Evolutionary conservation across 352 stramenopile genomes (phyloP).

Genomic region (Globisporangium rhizosaccharum): DNA sequence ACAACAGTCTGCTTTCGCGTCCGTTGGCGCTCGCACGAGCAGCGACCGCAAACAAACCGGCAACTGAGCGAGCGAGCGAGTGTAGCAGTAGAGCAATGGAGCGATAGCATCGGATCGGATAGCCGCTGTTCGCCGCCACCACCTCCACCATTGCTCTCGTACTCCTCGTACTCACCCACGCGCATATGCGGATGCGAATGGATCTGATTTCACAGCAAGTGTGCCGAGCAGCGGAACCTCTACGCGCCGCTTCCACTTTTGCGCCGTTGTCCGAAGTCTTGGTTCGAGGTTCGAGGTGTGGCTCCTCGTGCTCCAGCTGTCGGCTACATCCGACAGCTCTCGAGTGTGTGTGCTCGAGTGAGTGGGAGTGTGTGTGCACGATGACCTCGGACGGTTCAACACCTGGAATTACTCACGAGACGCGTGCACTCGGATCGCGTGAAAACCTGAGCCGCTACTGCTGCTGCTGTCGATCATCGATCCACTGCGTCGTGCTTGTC

Average conservation of each 20-base stretch:
- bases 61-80: too few species aligned
- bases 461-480: too few species aligned
- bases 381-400: not conserved
- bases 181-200: not conserved
- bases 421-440: constrained; percentile 1
- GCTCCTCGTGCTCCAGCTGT: not conserved
- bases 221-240: not conserved
- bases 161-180: not conserved
- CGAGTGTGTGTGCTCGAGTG: too few species aligned
- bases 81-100: not conserved
- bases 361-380: not conserved
- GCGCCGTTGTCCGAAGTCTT: too few species aligned
- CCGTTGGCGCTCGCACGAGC: too few species aligned
- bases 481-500: too few species aligned
- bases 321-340: not conserved
- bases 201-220: not conserved
- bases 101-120: not conserved
- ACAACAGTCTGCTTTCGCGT: too few species aligned
- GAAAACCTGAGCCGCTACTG: not conserved
- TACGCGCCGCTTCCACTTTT: not conserved
- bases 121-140: not conserved
- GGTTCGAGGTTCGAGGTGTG: too few species aligned
- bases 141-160: not conserved
- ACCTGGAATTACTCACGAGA: not conserved
- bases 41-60: too few species aligned